A percentile compares a stretch with the other conserved stretches of the same genome.
Evolutionary conservation across 1,284 basidiomycete species (phyloP).

Genomic region (Sanghuangporus sanghuang): DNA sequence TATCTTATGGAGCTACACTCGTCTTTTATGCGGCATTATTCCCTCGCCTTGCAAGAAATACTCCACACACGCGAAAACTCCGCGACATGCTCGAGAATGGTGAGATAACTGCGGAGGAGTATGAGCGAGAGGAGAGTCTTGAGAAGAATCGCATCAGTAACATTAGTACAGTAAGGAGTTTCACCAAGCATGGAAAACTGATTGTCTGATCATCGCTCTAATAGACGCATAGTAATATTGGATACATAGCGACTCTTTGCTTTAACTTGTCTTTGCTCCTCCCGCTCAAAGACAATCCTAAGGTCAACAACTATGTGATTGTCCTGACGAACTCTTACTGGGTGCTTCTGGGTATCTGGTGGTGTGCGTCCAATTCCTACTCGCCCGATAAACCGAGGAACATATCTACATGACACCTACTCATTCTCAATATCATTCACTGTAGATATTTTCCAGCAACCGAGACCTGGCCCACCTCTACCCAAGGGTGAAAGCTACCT

Average conservation of each 20-base stretch:
- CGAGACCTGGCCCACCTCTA: conserved; percentile 65
- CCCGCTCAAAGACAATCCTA: conserved; percentile 57
- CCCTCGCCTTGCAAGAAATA: conserved; percentile 78
- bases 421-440: background rate
- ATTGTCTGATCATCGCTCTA: background rate
- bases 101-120: conserved; percentile 54
- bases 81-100: conserved; percentile 55
- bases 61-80: conserved; percentile 57
- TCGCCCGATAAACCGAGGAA: no score
- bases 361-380: conserved; percentile 49
- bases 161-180: conserved; percentile 65
- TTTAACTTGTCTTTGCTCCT: conserved; percentile 73
- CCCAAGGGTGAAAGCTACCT: conserved; percentile 69
- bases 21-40: conserved; percentile 83
- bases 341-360: conserved; percentile 73
- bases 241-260: conserved; percentile 60
- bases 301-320: conserved; percentile 68
- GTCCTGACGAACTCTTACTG: conserved; percentile 68
- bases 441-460: conserved; percentile 58
- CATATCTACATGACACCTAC: background rate
- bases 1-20: conserved; percentile 69
- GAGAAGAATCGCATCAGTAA: conserved; percentile 86
- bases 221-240: conserved; percentile 72
- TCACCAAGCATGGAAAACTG: background rate
- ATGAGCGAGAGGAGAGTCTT: conserved; percentile 71